These are phyloP conservation scores for Cercophora scortea DNA, from an alignment of 495 filamentous ascomycete species.

Conservation along the genomic window DNA sequence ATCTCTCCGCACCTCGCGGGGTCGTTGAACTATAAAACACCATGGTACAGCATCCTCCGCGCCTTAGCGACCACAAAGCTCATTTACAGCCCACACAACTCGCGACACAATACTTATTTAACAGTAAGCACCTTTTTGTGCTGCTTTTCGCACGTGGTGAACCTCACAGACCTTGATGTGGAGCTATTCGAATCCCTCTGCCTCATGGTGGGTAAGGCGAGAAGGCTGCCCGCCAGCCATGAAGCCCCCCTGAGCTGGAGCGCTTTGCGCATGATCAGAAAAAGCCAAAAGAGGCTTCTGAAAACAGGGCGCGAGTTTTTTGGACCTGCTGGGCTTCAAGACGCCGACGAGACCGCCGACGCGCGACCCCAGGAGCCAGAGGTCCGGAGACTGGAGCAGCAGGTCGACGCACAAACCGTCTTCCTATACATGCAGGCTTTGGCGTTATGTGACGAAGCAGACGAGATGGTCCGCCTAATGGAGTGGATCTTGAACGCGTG, in stretches of 20 bases:
- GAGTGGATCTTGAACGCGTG: conserved; percentile 32
- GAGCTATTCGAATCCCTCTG: conserved; percentile 14
- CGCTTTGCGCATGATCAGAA: background rate
- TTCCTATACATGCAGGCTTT: conserved; percentile 32
- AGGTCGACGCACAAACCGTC: conserved; percentile 21
- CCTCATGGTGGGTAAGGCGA: conserved; percentile 12
- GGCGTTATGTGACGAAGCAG: conserved; percentile 22
- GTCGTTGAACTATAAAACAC: conserved; percentile 3
- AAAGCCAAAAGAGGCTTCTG: background rate
- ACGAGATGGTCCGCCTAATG: conserved; percentile 27
- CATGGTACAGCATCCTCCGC: conserved; percentile 21
- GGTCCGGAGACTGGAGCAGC: conserved; percentile 10
- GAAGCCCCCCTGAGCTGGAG: too few relatives aligned
- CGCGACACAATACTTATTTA: conserved; percentile 8
- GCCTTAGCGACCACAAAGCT: conserved; percentile 13
- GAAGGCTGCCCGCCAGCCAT: conserved; percentile 3
- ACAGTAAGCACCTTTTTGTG: too few relatives aligned
- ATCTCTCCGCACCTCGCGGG: too few relatives aligned
- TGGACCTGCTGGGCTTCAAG: background rate
- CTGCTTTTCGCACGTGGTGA: conserved; percentile 5
- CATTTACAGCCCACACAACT: conserved; percentile 1
- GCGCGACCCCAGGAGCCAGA: background rate
- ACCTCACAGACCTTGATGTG: conserved; percentile 7
- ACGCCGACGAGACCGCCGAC: background rate
- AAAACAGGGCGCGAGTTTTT: background rate